Evolutionary conservation across 768 basidiomycete species (phyloP).

Genomic region (Rhizopogon salebrosus): DNA sequence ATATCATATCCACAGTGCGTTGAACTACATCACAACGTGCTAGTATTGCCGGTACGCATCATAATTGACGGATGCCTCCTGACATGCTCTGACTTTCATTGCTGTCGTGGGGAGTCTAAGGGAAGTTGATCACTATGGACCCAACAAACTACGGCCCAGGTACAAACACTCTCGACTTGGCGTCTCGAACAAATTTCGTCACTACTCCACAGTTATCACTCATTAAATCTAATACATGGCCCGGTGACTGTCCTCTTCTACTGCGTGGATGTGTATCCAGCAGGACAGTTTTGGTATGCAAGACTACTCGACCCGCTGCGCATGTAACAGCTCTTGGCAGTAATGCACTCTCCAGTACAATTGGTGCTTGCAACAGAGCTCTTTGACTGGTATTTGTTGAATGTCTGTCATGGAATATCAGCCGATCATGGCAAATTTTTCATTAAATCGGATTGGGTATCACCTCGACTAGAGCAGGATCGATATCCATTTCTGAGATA

Average conservation of each 20-base stretch:
- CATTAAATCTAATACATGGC: not conserved
- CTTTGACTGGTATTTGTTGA: conserved; percentile 70
- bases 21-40: too few species aligned
- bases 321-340: conserved; percentile 67
- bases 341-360: conserved; percentile 52
- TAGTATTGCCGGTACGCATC: too few species aligned
- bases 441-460: not conserved
- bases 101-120: too few species aligned
- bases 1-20: too few species aligned
- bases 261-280: conserved; percentile 58
- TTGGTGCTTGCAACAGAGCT: conserved; percentile 43
- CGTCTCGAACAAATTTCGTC: too few species aligned
- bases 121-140: too few species aligned
- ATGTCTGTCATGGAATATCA: conserved; percentile 33
- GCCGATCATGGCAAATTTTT: not conserved
- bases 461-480: conserved; percentile 19
- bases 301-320: conserved; percentile 62
- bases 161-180: too few species aligned
- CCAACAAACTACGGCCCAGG: too few species aligned
- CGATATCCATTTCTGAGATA: conserved; percentile 17
- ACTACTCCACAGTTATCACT: too few species aligned
- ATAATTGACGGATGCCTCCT: too few species aligned
- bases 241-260: not conserved
- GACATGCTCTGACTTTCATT: too few species aligned
- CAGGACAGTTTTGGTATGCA: conserved; percentile 52